phyloP scores from a whole-genome alignment of 148 eudicot species.

The Rhododendron vialii region DNA sequence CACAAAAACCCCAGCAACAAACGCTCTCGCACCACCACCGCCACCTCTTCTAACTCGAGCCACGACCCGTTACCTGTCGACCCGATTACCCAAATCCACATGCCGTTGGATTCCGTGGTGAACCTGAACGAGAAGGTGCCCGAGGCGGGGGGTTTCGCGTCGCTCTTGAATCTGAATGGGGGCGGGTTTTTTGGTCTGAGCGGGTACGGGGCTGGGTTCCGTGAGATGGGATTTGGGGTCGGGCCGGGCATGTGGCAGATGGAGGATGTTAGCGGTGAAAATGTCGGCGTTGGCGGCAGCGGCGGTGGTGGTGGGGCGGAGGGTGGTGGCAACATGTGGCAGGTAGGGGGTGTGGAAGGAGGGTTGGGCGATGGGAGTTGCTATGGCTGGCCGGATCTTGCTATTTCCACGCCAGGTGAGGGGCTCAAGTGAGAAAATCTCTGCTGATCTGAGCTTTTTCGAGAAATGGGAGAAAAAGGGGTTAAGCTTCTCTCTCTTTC shows the following conservation, averaged over 20 bases:
- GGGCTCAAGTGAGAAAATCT: conserved; percentile 19
- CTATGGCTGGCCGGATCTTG: conserved; percentile 43
- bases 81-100: neutral
- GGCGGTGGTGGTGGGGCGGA: neutral
- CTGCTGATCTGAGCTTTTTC: neutral
- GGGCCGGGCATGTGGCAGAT: conserved; percentile 17
- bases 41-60: neutral
- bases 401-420: conserved; percentile 37
- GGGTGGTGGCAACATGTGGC: conserved; percentile 31
- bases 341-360: conserved; percentile 14
- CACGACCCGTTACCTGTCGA: neutral
- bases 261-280: conserved; percentile 13
- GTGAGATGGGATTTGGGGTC: conserved; percentile 16
- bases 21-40: conserved; percentile 18
- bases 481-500: neutral
- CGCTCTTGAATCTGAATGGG: conserved; percentile 8
- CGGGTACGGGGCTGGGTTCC: conserved; percentile 25
- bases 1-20: conserved; percentile 15
- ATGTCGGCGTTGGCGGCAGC: conserved; percentile 3
- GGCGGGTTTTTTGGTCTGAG: conserved; percentile 12
- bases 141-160: neutral
- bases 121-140: conserved; percentile 17
- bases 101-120: conserved; percentile 6
- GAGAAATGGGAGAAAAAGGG: neutral
- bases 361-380: conserved; percentile 25